phyloP scores from a whole-genome alignment of 805 yeast species.

The Zygosaccharomyces bisporus region DNA sequence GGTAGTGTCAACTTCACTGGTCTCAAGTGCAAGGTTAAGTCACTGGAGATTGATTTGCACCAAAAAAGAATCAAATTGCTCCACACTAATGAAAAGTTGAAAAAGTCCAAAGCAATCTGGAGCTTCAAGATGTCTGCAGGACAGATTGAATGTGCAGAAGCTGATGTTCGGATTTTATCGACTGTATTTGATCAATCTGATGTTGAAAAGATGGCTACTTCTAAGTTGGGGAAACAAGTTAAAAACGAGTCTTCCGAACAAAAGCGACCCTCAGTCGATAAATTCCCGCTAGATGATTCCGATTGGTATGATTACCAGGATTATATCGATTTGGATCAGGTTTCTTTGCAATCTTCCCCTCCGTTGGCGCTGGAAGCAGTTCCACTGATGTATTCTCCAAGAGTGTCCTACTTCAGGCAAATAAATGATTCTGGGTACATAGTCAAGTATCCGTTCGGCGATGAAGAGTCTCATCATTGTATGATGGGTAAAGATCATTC shows the following conservation, averaged over 20 bases:
- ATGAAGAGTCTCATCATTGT: slow-evolving; percentile 52
- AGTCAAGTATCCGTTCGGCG: slow-evolving; percentile 56
- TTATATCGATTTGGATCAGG: slow-evolving; percentile 62
- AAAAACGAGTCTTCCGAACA: slow-evolving; percentile 13
- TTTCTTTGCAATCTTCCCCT: slow-evolving; percentile 39
- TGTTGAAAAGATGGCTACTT: slow-evolving; percentile 39
- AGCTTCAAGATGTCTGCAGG: slow-evolving; percentile 62
- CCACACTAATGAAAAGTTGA: slow-evolving; percentile 43
- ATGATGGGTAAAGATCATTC: slow-evolving; percentile 51
- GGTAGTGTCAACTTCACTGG: slow-evolving; percentile 52
- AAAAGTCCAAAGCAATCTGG: slow-evolving; percentile 43
- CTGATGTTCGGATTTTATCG: slow-evolving; percentile 64
- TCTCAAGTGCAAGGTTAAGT: slow-evolving; percentile 50
- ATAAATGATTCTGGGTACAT: slow-evolving; percentile 41
- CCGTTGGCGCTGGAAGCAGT: slow-evolving; percentile 42
- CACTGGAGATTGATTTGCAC: slow-evolving; percentile 58
- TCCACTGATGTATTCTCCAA: slow-evolving; percentile 52
- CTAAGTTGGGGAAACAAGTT: slow-evolving; percentile 30
- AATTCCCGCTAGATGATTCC: slow-evolving; percentile 9
- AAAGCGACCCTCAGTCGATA: background rate
- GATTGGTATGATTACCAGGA: slow-evolving; percentile 77
- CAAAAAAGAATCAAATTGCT: slow-evolving; percentile 46
- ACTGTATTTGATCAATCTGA: slow-evolving; percentile 61
- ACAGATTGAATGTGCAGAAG: slow-evolving; percentile 62
- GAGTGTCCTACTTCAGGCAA: slow-evolving; percentile 59